Percentiles rank a stretch among this genome's conserved stretches.
Evolutionary conservation across 1,284 basidiomycete genomes (phyloP).

Genomic region (Cerrena zonata): DNA sequence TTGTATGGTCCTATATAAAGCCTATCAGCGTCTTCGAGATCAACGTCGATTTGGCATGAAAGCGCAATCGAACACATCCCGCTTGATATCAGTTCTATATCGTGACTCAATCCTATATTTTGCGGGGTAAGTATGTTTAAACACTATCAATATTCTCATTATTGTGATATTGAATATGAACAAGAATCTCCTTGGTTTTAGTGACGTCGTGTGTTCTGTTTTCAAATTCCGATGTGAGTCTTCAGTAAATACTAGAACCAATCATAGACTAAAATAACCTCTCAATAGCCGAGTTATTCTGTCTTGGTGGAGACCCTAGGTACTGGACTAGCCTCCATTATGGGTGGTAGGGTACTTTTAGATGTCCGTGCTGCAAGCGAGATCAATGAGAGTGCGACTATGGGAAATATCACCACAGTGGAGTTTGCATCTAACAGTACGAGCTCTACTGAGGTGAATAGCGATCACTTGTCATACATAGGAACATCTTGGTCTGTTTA

Average conservation of each 20-base stretch:
- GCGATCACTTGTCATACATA: too few relatives aligned
- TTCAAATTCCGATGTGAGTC: background rate
- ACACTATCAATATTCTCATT: background rate
- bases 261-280: background rate
- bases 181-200: background rate
- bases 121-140: background rate
- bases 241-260: background rate
- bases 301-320: background rate
- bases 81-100: background rate
- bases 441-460: too few relatives aligned
- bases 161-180: background rate
- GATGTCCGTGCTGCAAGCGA: background rate
- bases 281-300: background rate
- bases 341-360: background rate
- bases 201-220: background rate
- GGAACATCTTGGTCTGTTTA: too few relatives aligned
- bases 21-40: background rate
- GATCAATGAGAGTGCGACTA: background rate
- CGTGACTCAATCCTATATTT: slow-evolving; percentile 1
- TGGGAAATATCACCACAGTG: background rate
- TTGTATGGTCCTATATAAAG: slow-evolving; percentile 1
- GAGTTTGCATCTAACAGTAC: background rate
- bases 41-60: background rate
- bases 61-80: background rate
- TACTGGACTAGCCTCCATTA: background rate